Conservation (phyloP, 2,329 filamentous ascomycete genomes). For the Phialocephala sp. region DNA sequence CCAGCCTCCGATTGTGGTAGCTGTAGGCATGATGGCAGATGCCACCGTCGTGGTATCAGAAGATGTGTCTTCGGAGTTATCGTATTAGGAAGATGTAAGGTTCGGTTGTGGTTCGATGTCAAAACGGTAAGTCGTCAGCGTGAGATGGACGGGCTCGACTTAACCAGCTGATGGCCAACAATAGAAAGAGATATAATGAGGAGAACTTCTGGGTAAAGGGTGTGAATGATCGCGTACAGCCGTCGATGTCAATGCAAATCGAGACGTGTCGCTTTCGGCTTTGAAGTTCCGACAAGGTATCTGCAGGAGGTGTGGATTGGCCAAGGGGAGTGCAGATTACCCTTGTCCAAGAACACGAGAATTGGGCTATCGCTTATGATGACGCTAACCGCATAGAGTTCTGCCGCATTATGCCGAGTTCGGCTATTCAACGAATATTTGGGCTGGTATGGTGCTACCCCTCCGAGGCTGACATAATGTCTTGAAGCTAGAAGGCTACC, state of each 20-base stretch:
- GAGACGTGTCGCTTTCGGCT: conserved; percentile 20
- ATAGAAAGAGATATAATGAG: conserved; percentile 6
- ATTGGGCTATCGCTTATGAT: background rate
- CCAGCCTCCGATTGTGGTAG: conserved; percentile 47
- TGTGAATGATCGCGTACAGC: conserved; percentile 9
- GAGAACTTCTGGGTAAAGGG: background rate
- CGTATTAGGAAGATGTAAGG: background rate
- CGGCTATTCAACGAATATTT: background rate
- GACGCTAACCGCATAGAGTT: background rate
- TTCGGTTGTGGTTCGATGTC: background rate
- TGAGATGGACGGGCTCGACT: background rate
- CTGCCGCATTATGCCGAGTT: background rate
- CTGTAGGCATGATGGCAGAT: conserved; percentile 30
- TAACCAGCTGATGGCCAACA: background rate
- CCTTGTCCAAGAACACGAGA: background rate
- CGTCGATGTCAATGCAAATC: conserved; percentile 13
- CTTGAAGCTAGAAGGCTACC: background rate
- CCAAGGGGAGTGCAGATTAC: background rate
- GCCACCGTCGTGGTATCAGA: conserved; percentile 13
- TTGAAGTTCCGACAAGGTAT: conserved; percentile 4
- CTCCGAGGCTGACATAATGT: background rate
- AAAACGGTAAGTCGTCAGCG: background rate
- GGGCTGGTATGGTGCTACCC: background rate
- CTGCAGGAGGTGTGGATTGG: conserved; percentile 13
- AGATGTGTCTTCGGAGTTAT: background rate